Conservation (phyloP, 257 asterid genomes). For the Primulina huaijiensis region DNA sequence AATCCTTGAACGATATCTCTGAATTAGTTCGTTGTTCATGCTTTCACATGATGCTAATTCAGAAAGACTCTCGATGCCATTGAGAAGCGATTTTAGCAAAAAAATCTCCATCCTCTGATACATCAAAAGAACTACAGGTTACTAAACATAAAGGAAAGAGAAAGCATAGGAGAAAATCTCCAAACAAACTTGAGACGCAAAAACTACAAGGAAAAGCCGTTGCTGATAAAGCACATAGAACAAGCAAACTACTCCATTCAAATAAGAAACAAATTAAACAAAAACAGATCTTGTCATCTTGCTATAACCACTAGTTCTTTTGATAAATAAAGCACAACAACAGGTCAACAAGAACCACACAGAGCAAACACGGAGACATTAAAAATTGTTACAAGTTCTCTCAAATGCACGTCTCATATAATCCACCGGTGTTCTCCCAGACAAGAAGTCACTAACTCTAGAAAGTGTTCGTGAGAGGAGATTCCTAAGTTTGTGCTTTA, state of each 20-base stretch:
- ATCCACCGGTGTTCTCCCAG: background rate
- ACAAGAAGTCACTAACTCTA: background rate
- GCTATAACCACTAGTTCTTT: no score
- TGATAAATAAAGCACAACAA: background rate
- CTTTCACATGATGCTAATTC: slow-evolving; percentile 52
- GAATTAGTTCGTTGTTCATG: slow-evolving; percentile 56
- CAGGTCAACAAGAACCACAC: background rate
- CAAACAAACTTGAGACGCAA: background rate
- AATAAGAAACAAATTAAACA: background rate
- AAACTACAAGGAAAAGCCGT: background rate
- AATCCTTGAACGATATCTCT: slow-evolving; percentile 47
- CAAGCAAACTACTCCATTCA: background rate
- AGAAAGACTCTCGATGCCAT: slow-evolving; percentile 49
- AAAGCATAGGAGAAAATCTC: slow-evolving; percentile 13
- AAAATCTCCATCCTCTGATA: slow-evolving; percentile 77
- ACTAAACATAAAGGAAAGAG: slow-evolving; percentile 9
- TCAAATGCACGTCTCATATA: background rate
- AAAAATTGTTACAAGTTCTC: background rate
- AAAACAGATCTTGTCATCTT: background rate
- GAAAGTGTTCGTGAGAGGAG: background rate
- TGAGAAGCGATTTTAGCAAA: slow-evolving; percentile 58
- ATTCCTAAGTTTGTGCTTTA: background rate
- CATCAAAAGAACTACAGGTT: slow-evolving; percentile 25
- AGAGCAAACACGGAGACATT: background rate
- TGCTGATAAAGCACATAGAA: background rate